Conservation (phyloP, 1,139 yeast genomes). For the Hyphopichia buzzinii region DNA sequence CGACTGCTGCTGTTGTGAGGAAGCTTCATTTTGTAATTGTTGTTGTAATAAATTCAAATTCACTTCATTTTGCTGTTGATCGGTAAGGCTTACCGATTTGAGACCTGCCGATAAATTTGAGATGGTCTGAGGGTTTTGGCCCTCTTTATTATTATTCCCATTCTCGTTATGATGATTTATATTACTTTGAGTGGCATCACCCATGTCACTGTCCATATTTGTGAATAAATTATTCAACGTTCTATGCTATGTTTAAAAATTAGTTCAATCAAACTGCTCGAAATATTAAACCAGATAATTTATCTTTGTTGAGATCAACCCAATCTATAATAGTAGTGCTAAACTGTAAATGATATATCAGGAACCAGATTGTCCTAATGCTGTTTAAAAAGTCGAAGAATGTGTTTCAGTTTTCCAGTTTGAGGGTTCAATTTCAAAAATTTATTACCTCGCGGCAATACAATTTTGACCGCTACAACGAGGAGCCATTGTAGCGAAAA, state of each 20-base stretch:
- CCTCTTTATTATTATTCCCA: conserved; percentile 9
- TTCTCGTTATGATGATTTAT: conserved; percentile 4
- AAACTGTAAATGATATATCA: too few species aligned
- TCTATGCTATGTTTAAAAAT: too few species aligned
- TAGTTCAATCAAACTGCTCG: too few species aligned
- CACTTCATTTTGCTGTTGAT: conserved; percentile 43
- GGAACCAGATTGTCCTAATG: too few species aligned
- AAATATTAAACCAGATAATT: too few species aligned
- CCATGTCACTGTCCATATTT: conserved; percentile 4
- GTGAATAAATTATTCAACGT: too few species aligned
- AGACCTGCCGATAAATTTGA: conserved; percentile 53
- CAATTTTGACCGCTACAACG: too few species aligned
- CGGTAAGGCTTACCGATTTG: conserved; percentile 40
- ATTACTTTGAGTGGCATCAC: not conserved
- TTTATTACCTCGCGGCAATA: not conserved
- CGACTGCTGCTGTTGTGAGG: conserved; percentile 38
- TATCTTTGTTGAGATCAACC: too few species aligned
- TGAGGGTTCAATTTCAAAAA: not conserved
- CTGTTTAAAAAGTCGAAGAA: too few species aligned
- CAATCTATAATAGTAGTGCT: too few species aligned
- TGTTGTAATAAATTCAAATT: conserved; percentile 42
- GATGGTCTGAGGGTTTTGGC: conserved; percentile 24
- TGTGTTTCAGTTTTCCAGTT: too few species aligned
- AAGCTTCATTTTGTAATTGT: conserved; percentile 36
- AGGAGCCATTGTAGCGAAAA: too few species aligned